Evolutionary conservation across 805 yeast species (phyloP), one percentile per base, ranked within the genome.

Genomic region (Spathaspora boniae): DNA sequence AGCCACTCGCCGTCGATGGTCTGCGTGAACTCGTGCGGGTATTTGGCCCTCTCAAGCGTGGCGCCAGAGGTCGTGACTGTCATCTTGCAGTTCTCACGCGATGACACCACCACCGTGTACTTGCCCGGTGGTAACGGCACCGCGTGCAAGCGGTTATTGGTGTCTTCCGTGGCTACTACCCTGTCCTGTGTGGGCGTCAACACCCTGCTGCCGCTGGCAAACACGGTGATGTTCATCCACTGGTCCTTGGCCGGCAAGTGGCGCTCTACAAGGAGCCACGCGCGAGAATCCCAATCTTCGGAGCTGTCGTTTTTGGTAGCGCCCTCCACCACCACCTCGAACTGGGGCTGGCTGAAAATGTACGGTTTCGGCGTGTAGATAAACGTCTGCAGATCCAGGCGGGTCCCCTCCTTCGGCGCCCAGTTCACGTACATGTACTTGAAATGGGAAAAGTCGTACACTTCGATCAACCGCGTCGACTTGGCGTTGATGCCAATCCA

Each of bases 391-490:
- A 40, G 42, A 40, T 59, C 63, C 2, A 45, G 43, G 16, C 51
- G 49, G 25, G 44, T 43, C 37, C 51, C 56, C 9, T 49, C 35
- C 5, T 24, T 20, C 1, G 78, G 71, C 38, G 76, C 65, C 91
- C 94, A 83, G 51, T 80, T 84, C 26, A 86, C 39, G 51, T 86
- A 86, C 2, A 84, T 40, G 50, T 77, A 84, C 17, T 58, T 55
- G 40, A 66, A 59, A 22, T 52, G 57, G 19, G 50, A 51, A 15
- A 59, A 44, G 16, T 54, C 54, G 18, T 48, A 43, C 12, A 48
- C 34, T 20, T 33, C 29, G 11, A 62, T 37, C 5, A 43, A 37
- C 26, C 62, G 43, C 11, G 42, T 39, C 11, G 31, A 29, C 9
- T 33, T 31, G 14, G 47, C 40, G 9, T 38, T 36, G 5, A 43